Percentiles rank a stretch among this genome's conserved stretches.
phyloP scores from a whole-genome alignment of 176 grass and related monocot genomes.

The Secale cereale region DNA sequence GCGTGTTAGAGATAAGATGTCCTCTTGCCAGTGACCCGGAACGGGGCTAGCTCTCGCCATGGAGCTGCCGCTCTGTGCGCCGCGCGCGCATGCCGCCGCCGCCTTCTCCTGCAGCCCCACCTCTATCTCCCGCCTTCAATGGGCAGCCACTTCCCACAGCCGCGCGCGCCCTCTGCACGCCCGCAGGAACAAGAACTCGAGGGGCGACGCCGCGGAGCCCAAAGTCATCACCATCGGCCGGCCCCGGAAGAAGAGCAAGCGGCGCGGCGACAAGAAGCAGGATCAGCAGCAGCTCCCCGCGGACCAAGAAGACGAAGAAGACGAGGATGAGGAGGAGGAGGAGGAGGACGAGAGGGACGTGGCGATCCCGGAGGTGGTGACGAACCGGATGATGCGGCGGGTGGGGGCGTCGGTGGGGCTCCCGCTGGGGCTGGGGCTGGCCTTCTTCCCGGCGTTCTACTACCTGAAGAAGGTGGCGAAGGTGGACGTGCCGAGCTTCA shows the following conservation, averaged over 20 bases:
- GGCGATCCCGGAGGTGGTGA: conserved; percentile 59
- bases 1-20: conserved; percentile 36
- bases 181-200: conserved; percentile 26
- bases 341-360: conserved; percentile 31
- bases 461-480: conserved; percentile 84
- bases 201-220: conserved; percentile 17
- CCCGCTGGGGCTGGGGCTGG: conserved; percentile 62
- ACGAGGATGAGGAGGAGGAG: accelerated
- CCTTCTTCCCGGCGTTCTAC: conserved; percentile 90
- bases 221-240: conserved; percentile 41
- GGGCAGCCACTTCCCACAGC: neutral
- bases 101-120: conserved; percentile 4
- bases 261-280: conserved; percentile 10
- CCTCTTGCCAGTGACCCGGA: neutral
- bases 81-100: conserved; percentile 9
- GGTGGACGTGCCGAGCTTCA: conserved; percentile 48
- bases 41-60: conserved; percentile 19
- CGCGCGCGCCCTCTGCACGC: conserved; percentile 9
- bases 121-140: neutral
- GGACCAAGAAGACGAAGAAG: neutral
- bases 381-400: conserved; percentile 48
- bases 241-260: conserved; percentile 23
- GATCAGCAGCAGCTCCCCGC: neutral
- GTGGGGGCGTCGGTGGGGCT: conserved; percentile 46
- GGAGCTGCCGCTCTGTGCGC: conserved; percentile 37